A percentile compares a stretch with the other conserved stretches of the same genome.
phyloP scores from a whole-genome alignment of 805 yeast genomes.

The Myxozyma geophila region DNA sequence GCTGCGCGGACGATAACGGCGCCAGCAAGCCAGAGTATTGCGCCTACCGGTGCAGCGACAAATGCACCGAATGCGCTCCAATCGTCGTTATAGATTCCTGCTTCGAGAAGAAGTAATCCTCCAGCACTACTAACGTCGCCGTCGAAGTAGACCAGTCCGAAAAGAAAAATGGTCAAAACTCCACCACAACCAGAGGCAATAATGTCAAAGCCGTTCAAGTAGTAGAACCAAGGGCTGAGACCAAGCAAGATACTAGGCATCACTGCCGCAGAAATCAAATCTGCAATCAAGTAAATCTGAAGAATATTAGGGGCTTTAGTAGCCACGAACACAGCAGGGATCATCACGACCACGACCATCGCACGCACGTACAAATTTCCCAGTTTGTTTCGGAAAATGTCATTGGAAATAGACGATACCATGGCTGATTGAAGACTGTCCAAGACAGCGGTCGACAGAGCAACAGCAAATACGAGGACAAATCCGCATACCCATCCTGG shows the following conservation, averaged over 20 bases:
- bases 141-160: slow-evolving; percentile 76
- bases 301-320: slow-evolving; percentile 79
- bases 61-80: slow-evolving; percentile 97
- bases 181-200: slow-evolving; percentile 86
- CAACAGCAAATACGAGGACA: slow-evolving; percentile 71
- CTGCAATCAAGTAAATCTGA: slow-evolving; percentile 88
- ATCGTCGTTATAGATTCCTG: slow-evolving; percentile 76
- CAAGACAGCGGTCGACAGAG: slow-evolving; percentile 83
- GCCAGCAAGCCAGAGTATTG: slow-evolving; percentile 53
- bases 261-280: slow-evolving; percentile 82
- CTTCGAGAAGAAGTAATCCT: slow-evolving; percentile 61
- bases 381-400: slow-evolving; percentile 80
- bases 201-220: slow-evolving; percentile 76
- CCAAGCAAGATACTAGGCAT: slow-evolving; percentile 86
- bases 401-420: slow-evolving; percentile 88
- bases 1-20: slow-evolving; percentile 23
- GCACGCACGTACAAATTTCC: slow-evolving; percentile 67
- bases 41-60: slow-evolving; percentile 86
- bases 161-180: slow-evolving; percentile 74
- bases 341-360: slow-evolving; percentile 73
- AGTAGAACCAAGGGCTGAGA: slow-evolving; percentile 67
- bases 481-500: slow-evolving; percentile 88
- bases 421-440: slow-evolving; percentile 88
- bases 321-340: slow-evolving; percentile 88
- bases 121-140: slow-evolving; percentile 77